Conservation (phyloP, 352 stramenopile genomes). For the Globisporangium paddicum region DNA sequence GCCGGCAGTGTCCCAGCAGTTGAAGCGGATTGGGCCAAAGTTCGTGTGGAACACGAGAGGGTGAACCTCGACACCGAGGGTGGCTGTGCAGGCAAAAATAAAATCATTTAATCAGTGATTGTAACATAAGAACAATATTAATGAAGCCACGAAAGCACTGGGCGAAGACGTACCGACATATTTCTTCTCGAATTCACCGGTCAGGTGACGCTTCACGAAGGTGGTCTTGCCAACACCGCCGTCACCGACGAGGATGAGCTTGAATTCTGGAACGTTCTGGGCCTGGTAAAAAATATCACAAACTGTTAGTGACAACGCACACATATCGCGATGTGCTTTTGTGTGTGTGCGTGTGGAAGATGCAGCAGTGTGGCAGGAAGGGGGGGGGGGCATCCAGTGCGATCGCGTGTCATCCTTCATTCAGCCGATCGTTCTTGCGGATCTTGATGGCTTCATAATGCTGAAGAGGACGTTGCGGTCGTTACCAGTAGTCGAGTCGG, state of each 20-base stretch:
- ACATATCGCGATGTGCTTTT: background rate
- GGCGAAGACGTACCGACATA: conserved; percentile 85
- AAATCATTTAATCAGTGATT: background rate
- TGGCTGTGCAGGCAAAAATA: conserved; percentile 54
- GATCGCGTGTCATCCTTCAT: background rate
- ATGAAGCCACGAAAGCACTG: background rate
- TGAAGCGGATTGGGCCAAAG: conserved; percentile 99
- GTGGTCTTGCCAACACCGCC: conserved; percentile 99
- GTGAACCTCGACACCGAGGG: conserved; percentile 99
- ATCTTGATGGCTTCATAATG: background rate
- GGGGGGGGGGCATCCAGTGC: background rate
- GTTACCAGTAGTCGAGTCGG: background rate
- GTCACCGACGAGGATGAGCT: conserved; percentile 99
- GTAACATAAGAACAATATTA: too few relatives aligned
- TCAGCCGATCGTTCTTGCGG: background rate
- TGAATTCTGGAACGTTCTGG: conserved; percentile 97
- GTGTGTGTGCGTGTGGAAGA: background rate
- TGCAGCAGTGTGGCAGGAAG: background rate
- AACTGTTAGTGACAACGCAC: background rate
- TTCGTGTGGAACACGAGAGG: conserved; percentile 99
- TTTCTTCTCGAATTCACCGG: conserved; percentile 99
- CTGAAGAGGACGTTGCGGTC: background rate
- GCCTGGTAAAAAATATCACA: conserved; percentile 21
- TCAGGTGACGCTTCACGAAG: conserved; percentile 99
- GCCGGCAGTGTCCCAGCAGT: conserved; percentile 99